Evolutionary conservation across 2,329 filamentous ascomycete species (phyloP).

Genomic region (Ceratocystis albifundus): DNA sequence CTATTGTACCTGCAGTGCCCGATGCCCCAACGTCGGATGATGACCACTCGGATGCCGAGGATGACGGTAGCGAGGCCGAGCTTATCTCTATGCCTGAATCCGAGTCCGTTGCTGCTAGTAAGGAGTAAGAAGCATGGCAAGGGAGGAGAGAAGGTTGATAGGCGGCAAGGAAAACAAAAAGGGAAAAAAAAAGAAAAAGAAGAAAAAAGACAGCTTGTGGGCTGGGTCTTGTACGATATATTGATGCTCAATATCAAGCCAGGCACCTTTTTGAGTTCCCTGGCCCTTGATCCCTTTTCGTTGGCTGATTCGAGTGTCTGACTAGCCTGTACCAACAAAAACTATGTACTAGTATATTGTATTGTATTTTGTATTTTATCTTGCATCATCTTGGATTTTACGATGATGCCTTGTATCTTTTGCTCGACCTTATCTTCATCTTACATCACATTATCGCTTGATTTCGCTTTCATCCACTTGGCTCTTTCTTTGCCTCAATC

Average conservation of each 20-base stretch:
- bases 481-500: slow-evolving; percentile 33
- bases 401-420: not conserved
- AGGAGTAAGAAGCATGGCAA: slow-evolving; percentile 1
- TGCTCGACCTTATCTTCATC: not conserved
- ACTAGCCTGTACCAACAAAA: not conserved
- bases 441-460: not conserved
- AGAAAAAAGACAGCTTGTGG: not conserved
- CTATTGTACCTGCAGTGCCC: not conserved
- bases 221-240: slow-evolving; percentile 15
- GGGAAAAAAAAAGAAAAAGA: not conserved
- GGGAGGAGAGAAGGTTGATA: not conserved
- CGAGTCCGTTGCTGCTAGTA: not conserved
- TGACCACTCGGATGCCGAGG: slow-evolving; percentile 14
- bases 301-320: not conserved
- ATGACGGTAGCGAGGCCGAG: slow-evolving; percentile 13
- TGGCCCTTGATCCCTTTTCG: not conserved
- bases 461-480: slow-evolving; percentile 1
- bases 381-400: not conserved
- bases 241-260: slow-evolving; percentile 16
- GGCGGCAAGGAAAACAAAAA: not conserved
- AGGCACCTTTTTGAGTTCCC: not conserved
- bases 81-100: slow-evolving; percentile 12
- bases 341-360: slow-evolving; percentile 6
- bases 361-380: slow-evolving; percentile 2
- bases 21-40: slow-evolving; percentile 11